These are phyloP conservation scores for Nemania abortiva DNA, from an alignment of 2,329 filamentous ascomycete genomes.

Conservation along the genomic window DNA sequence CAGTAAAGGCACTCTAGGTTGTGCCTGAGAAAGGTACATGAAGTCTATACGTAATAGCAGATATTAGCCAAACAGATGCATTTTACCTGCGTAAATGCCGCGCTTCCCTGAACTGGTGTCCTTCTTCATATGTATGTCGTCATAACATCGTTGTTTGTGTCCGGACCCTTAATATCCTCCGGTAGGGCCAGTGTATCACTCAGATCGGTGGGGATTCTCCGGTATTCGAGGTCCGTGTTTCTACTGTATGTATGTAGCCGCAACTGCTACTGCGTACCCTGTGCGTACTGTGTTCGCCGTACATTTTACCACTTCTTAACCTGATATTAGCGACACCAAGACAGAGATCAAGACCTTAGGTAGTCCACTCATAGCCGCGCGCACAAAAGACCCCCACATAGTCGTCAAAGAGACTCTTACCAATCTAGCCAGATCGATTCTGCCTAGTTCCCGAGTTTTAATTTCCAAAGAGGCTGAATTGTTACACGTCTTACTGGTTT, in stretches of 20 bases:
- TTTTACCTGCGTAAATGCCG: neutral
- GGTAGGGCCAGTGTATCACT: constrained; percentile 9
- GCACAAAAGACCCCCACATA: neutral
- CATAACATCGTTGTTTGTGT: constrained; percentile 24
- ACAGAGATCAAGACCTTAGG: neutral
- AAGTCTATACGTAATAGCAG: constrained; percentile 21
- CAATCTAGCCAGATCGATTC: neutral
- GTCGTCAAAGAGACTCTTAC: constrained; percentile 15
- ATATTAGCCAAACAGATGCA: neutral
- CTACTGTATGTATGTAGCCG: neutral
- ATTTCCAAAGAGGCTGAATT: neutral
- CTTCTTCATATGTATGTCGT: constrained; percentile 31
- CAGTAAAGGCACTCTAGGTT: neutral
- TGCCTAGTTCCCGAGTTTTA: neutral
- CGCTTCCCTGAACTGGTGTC: constrained; percentile 1
- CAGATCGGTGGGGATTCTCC: constrained; percentile 9
- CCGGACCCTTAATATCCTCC: neutral
- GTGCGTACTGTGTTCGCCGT: neutral
- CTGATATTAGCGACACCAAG: neutral
- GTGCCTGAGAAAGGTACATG: constrained; percentile 15
- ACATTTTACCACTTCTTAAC: neutral
- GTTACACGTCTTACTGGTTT: neutral
- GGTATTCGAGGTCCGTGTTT: constrained; percentile 5
- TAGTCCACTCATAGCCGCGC: neutral
- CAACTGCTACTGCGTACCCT: neutral